Evolutionary conservation across 768 basidiomycete genomes (phyloP), one percentile per base, ranked within the genome.

Genomic region (Leucocoprinus birnbaumii): DNA sequence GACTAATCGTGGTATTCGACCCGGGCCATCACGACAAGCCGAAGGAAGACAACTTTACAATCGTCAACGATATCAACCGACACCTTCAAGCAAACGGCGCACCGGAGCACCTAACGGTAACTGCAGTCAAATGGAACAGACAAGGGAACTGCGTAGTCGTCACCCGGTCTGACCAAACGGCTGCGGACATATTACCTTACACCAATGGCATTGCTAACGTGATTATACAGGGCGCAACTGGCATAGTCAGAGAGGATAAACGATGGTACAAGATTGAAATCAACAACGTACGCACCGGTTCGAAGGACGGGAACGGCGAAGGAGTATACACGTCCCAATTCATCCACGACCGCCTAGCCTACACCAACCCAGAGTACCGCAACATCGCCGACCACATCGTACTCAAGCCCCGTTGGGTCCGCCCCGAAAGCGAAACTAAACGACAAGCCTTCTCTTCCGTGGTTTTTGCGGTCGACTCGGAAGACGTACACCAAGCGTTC

Each of bases 261-360:
- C 56, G 48, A 31, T 58, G 61, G 46, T 66, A 25, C 53, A 66
- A 63, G 48, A 55, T 64, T 1, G 47, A 60, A 22, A 40, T 66
- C 0, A 61, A 63, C 7, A 58, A 59, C 1, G 55, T 60, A 24
- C 54, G 37, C 40, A 61, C 59, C 35, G 53, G 59, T n/a, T 5
- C 41, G 7, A 7, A 35, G 14, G 14, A 35, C 14, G 14, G 14
- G 7, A 35, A 35, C 34, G 14, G 34, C 14, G 34, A 35, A 38
- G 48, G 21, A 10, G 16, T 50, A 6, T 50, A 34, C 48, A 9
- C 35, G 2, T 21, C 35, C 1, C n/a, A 50, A 6, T 19, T 18
- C 35, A 50, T 50, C 2, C 21, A 50, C 22, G 21, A 50, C 2
- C 5, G 21, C 18, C 48, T 50, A 3, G 0, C 0, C 0, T 27